Evolutionary conservation across 139 green algal species (phyloP), one percentile per base, ranked within the genome.

Genomic region (Coelastrella sp.): DNA sequence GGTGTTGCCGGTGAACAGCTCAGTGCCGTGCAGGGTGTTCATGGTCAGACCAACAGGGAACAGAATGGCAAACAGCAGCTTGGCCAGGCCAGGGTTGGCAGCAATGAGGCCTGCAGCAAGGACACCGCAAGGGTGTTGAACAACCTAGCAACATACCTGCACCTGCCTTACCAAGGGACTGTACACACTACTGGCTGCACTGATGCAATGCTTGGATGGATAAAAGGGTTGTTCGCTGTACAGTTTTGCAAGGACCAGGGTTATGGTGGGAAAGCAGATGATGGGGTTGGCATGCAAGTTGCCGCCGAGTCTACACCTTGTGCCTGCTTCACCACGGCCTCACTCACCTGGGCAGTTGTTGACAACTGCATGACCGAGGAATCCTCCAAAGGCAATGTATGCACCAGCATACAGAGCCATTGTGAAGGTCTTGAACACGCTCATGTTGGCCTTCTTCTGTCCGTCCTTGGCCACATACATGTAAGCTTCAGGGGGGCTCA

Each of bases 1-100:
- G 63, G 93, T 93, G 91, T 98, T 98, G 63, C 95, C 94, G 8
- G 94, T 98, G 87, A 97, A 98, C 67, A 84, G 78, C 60, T 84
- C 78, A 25, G 91, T 91, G 43, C 95, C 95, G 41, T 89, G 93
- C 13, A 94, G 64, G 5, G 93, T 76, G 27, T 92, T 91, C 81
- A 93, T 90, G 34, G 94, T 84, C 77, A 97, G 87, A 37, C 93
- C 94, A 62, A 91, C 92, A 25, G 94, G 93, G 64, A 97, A 92
- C 27, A 94, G 90, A 45, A 94, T 79, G 15, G 83, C 90, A 63
- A 90, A 89, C n/a, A 89, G 59, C 45, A 91, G 63, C 60, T 90
- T 91, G 23, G 78, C 86, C 25, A 95, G 87, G 48, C 92, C 90
- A 13, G 92, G 92, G 88, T 92, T 95, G 71, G 72, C 41, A 27